A percentile compares a stretch with the other conserved stretches of the same genome.
Conservation (phyloP, 2,329 filamentous ascomycete species). For the Ascocoryne sarcoides region DNA sequence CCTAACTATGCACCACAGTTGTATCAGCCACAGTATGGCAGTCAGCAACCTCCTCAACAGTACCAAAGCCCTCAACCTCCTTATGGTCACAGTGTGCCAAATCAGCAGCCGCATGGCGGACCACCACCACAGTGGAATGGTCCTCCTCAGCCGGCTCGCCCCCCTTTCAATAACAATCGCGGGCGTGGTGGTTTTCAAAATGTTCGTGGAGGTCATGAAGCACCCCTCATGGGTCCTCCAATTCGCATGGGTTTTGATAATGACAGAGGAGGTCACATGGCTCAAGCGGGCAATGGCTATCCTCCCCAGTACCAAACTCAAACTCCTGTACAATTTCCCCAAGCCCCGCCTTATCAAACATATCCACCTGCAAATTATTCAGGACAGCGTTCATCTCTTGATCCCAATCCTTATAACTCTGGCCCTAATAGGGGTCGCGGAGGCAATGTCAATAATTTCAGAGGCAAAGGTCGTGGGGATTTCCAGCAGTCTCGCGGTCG, state of each 20-base stretch:
- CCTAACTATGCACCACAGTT: slow-evolving; percentile 49
- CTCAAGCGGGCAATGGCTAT: slow-evolving; percentile 39
- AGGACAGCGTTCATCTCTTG: slow-evolving; percentile 28
- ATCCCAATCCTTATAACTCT: slow-evolving; percentile 30
- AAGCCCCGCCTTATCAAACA: slow-evolving; percentile 29
- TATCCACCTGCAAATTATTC: slow-evolving; percentile 31
- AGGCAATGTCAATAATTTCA: slow-evolving; percentile 18
- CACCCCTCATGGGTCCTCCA: slow-evolving; percentile 43
- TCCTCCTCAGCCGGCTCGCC: slow-evolving; percentile 21
- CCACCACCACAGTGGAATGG: slow-evolving; percentile 36
- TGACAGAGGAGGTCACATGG: slow-evolving; percentile 33
- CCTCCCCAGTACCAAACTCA: slow-evolving; percentile 30
- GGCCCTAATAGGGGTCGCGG: slow-evolving; percentile 31
- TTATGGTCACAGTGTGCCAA: slow-evolving; percentile 30
- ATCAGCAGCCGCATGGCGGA: slow-evolving; percentile 27
- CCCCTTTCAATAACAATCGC: slow-evolving; percentile 34
- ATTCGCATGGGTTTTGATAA: slow-evolving; percentile 47
- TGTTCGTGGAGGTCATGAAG: slow-evolving; percentile 35
- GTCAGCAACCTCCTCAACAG: slow-evolving; percentile 25
- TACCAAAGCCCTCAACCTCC: slow-evolving; percentile 23
- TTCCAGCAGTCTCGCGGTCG: slow-evolving; percentile 31
- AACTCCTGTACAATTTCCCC: slow-evolving; percentile 25
- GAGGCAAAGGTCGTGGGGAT: slow-evolving; percentile 31
- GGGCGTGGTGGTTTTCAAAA: slow-evolving; percentile 30
- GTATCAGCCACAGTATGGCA: slow-evolving; percentile 37